These are phyloP conservation scores for Tolypocladium inflatum DNA, from an alignment of 2,329 filamentous ascomycete genomes.

Conservation along the genomic window DNA sequence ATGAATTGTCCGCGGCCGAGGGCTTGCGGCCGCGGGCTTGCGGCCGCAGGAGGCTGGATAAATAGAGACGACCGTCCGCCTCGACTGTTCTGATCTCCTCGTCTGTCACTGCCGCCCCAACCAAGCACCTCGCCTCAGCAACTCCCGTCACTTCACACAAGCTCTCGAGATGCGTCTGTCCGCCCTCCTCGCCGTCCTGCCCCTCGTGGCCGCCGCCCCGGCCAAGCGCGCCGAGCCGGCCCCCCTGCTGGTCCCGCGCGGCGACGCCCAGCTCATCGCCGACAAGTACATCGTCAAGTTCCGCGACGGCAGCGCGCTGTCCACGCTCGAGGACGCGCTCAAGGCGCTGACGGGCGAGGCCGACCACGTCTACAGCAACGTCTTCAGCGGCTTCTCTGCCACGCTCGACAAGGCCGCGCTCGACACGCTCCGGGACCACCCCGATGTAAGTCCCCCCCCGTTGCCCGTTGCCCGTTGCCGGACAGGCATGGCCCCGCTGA, in stretches of 20 bases:
- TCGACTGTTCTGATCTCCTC: background rate
- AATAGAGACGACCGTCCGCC: background rate
- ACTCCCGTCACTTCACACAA: background rate
- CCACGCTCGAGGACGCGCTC: background rate
- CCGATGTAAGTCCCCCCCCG: slow-evolving; percentile 1
- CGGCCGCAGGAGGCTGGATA: background rate
- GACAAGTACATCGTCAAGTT: background rate
- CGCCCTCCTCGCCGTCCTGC: background rate
- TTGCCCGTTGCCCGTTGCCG: too few species aligned
- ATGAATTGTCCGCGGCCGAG: background rate
- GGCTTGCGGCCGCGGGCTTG: background rate
- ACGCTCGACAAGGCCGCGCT: slow-evolving; percentile 6
- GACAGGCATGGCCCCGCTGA: background rate
- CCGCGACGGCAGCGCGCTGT: background rate
- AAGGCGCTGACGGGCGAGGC: background rate
- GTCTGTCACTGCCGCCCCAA: too few species aligned
- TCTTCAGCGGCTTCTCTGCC: slow-evolving; percentile 10
- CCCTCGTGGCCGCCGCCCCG: background rate
- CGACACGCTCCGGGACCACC: slow-evolving; percentile 8
- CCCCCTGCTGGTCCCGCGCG: background rate
- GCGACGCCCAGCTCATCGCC: background rate
- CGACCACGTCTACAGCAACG: background rate
- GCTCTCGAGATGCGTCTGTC: background rate
- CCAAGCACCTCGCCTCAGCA: background rate
- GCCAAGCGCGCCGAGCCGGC: background rate